Conservation (phyloP, 352 stramenopile species). For the Stramenopiles sp. region DNA sequence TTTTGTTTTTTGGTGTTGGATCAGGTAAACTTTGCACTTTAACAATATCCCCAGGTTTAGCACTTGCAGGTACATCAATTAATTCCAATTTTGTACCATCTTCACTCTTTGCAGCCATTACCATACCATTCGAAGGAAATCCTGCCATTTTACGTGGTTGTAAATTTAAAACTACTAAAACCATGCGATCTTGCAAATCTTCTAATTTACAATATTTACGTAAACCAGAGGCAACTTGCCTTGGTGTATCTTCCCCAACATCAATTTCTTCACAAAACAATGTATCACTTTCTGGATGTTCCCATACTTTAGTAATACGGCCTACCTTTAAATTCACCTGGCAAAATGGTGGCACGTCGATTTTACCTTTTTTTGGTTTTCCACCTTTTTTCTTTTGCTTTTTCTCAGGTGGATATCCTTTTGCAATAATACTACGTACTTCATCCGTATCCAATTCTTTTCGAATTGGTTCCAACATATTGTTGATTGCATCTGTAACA, state of each 20-base stretch:
- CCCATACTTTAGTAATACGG: constrained; percentile 67
- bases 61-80: constrained; percentile 67
- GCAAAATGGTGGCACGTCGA: constrained; percentile 42
- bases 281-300: constrained; percentile 71
- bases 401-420: too few relatives aligned
- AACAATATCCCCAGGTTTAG: constrained; percentile 72
- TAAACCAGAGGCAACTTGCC: constrained; percentile 82
- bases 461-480: constrained; percentile 13
- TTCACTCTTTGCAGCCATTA: constrained; percentile 72
- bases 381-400: constrained; percentile 21
- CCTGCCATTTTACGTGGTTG: constrained; percentile 87
- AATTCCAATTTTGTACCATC: constrained; percentile 75
- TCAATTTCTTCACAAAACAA: constrained; percentile 98
- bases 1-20: constrained; percentile 28
- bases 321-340: constrained; percentile 62
- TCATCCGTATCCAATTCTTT: too few relatives aligned
- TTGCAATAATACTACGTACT: too few relatives aligned
- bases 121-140: constrained; percentile 89
- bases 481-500: constrained; percentile 10
- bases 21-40: constrained; percentile 47
- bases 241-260: constrained; percentile 74
- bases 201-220: constrained; percentile 77
- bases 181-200: constrained; percentile 76
- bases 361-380: constrained; percentile 18
- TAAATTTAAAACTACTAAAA: constrained; percentile 92